phyloP scores from a whole-genome alignment of 177 flowering plant genomes.

The Tripterygium wilfordii region DNA sequence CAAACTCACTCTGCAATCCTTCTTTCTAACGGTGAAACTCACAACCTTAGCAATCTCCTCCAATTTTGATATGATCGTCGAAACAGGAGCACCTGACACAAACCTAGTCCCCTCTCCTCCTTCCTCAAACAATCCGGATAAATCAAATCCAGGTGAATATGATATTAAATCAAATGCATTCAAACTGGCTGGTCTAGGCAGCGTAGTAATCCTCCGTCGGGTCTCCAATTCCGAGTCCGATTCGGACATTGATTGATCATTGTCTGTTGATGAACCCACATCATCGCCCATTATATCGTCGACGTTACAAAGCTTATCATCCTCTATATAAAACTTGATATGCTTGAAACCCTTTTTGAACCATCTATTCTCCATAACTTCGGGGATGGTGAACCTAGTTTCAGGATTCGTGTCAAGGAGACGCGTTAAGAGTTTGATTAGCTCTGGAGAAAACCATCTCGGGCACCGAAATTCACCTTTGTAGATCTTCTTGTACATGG shows the following conservation, averaged over 20 bases:
- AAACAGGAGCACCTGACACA: constrained; percentile 62
- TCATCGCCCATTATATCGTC: constrained; percentile 27
- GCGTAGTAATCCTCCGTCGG: constrained; percentile 17
- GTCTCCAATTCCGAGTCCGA: constrained; percentile 43
- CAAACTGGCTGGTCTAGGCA: constrained; percentile 77
- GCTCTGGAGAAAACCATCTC: constrained; percentile 73
- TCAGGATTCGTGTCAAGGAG: constrained; percentile 75
- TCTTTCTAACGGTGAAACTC: constrained; percentile 79
- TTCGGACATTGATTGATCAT: constrained; percentile 42
- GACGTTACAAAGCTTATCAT: constrained; percentile 51
- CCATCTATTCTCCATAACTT: constrained; percentile 69
- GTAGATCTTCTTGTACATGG: constrained; percentile 86
- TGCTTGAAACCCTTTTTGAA: constrained; percentile 77
- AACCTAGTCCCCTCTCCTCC: constrained; percentile 64
- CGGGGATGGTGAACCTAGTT: constrained; percentile 63
- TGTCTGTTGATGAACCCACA: constrained; percentile 25
- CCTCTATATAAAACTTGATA: constrained; percentile 72
- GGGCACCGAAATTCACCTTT: constrained; percentile 83
- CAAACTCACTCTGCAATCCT: constrained; percentile 71
- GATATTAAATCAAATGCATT: constrained; percentile 88
- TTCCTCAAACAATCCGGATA: constrained; percentile 80
- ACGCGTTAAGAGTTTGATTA: constrained; percentile 32
- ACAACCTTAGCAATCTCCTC: constrained; percentile 87
- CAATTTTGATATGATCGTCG: constrained; percentile 66
- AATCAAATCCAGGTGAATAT: constrained; percentile 70